Evolutionary conservation across 2,329 filamentous ascomycete genomes (phyloP), one percentile per base, ranked within the genome.

Genomic region (Verticillium dahliae): DNA sequence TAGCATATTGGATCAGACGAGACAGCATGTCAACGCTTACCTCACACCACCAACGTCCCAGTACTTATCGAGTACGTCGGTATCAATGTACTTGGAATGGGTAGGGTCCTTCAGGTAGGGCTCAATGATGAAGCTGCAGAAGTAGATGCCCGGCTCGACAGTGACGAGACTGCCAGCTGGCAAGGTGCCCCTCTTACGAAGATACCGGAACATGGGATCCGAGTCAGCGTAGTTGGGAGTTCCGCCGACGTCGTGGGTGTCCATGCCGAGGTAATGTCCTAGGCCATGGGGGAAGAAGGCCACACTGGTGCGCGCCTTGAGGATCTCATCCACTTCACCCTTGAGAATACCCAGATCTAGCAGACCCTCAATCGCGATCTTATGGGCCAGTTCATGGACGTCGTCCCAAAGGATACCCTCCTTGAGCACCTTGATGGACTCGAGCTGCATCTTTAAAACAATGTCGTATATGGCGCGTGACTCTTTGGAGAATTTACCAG

Each of bases 121-220:
- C 55, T 89, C 85, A 64, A 97, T 90, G 66, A 96, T 96, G 72
- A 93, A 97, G 22, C 86, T 84, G 75, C 91, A 96, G 74, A 97
- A 97, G 77, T 97, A 97, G 65, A 94, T 87, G 57, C 95, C 95
- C 13, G 95, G 95, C 79, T 99, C 95, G 45, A 98, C 94, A 0
- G 95, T 99, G 60, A 99, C 88, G 31, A 99, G 91, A 58, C 89
- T 89, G 7, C 64, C 89, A 0, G 87, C 88, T 0, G 92, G 91
- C 57, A 97, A 74, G 27, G 77, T 82, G 13, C 90, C 89, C 60
- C 95, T 81, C 45, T 96, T 88, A 55, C 95, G 83, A 63, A 99
- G 78, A 71, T 97, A 98, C 60, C 86, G 83, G 77, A 97, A 98
- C 82, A 97, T 86, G 39, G 85, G 80, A 72, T 99, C 93, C 63